These are phyloP conservation scores for Cytospora piceicola DNA, from an alignment of 2,329 filamentous ascomycete genomes.

Conservation along the genomic window DNA sequence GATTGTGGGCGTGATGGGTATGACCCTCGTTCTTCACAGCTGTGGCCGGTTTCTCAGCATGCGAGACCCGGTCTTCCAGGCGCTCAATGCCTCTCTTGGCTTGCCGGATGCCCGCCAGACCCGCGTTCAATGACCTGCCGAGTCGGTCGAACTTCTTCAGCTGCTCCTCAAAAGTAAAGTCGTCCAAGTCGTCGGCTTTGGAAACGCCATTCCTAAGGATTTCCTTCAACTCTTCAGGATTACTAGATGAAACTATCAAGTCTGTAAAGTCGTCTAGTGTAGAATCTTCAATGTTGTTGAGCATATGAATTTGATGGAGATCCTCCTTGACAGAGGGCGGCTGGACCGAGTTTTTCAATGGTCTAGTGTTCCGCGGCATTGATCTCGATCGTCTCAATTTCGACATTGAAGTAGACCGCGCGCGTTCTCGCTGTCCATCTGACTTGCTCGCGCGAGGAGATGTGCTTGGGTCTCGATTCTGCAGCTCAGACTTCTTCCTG, in stretches of 20 bases:
- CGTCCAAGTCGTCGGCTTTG: conserved; percentile 25
- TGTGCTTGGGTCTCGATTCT: conserved; percentile 20
- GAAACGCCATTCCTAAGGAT: conserved; percentile 33
- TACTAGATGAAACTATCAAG: conserved; percentile 44
- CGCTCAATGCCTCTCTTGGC: conserved; percentile 63
- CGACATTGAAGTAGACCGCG: conserved; percentile 36
- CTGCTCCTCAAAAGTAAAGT: conserved; percentile 44
- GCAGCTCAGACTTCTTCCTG: conserved; percentile 1
- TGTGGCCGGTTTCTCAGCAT: conserved; percentile 37
- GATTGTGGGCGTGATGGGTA: conserved; percentile 11
- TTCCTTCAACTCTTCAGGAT: conserved; percentile 37
- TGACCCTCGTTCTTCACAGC: background rate
- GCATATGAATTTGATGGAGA: conserved; percentile 55
- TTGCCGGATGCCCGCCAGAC: conserved; percentile 55
- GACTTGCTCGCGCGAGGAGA: conserved; percentile 26
- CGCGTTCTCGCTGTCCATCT: conserved; percentile 30
- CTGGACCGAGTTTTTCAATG: conserved; percentile 57
- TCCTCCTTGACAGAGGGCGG: conserved; percentile 61
- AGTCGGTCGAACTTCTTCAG: conserved; percentile 53
- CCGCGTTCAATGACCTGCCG: conserved; percentile 55
- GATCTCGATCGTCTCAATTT: conserved; percentile 44
- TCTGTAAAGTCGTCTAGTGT: conserved; percentile 63
- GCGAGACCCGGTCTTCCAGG: conserved; percentile 56
- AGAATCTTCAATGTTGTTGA: conserved; percentile 61
- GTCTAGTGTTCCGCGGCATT: conserved; percentile 48